Evolutionary conservation across 2,329 filamentous ascomycete genomes (phyloP).

Genomic region (Colletotrichum sp.): DNA sequence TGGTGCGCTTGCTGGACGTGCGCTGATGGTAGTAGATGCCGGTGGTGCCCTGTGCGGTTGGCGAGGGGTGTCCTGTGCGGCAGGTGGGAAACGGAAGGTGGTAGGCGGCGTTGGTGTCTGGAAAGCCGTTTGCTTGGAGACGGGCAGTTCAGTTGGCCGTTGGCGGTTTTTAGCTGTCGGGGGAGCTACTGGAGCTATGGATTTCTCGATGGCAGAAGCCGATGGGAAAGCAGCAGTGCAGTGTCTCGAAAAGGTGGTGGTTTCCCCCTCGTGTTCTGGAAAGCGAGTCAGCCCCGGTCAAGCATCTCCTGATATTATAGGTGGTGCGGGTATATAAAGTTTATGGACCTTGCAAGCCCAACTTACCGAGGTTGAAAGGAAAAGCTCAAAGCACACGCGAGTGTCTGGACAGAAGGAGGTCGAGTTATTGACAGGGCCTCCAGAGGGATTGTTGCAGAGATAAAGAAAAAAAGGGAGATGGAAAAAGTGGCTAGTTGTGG

Average conservation of each 20-base stretch:
- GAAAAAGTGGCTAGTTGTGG: background rate
- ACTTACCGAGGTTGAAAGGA: background rate
- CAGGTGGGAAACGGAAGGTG: background rate
- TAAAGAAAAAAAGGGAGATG: background rate
- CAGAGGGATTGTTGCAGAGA: background rate
- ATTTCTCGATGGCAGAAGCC: background rate
- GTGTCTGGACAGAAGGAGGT: background rate
- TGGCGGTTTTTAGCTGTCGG: background rate
- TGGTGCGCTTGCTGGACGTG: background rate
- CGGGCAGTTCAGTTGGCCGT: background rate
- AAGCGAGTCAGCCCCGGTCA: background rate
- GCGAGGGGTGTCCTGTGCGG: background rate
- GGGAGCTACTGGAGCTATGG: background rate
- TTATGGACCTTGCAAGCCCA: background rate
- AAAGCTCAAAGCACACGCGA: background rate
- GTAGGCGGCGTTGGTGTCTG: background rate
- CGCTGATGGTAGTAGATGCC: background rate
- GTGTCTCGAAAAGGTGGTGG: background rate
- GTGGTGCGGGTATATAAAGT: background rate
- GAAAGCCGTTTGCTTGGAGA: background rate
- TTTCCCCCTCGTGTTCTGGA: background rate
- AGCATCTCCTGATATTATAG: background rate
- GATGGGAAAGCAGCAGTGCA: background rate
- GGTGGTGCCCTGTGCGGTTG: constrained; percentile 1
- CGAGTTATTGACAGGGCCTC: background rate